phyloP scores from a whole-genome alignment of 768 basidiomycete genomes.

The Pleurotus platypus region DNA sequence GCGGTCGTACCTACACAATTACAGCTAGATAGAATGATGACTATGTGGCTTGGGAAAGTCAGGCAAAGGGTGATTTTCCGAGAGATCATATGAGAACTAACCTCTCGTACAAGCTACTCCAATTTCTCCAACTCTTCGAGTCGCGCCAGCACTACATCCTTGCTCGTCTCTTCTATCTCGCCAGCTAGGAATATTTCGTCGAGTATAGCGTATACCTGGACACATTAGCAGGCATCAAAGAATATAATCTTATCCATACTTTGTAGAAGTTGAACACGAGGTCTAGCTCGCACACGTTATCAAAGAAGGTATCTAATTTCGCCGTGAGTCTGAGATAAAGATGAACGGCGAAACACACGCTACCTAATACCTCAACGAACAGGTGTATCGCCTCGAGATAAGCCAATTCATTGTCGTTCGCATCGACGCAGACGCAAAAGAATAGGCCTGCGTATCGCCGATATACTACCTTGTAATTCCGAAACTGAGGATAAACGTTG shows the following conservation, averaged over 20 bases:
- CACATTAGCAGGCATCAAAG: background rate
- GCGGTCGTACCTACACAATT: background rate
- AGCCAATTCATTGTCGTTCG: conserved; percentile 96
- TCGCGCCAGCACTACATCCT: conserved; percentile 89
- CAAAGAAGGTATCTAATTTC: conserved; percentile 87
- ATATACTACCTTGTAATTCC: conserved; percentile 97
- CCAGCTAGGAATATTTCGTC: conserved; percentile 99
- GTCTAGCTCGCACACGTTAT: conserved; percentile 97
- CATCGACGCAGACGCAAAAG: conserved; percentile 97
- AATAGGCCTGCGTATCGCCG: conserved; percentile 96
- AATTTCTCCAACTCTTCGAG: conserved; percentile 92
- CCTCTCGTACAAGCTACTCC: conserved; percentile 44
- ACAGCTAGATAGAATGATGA: background rate
- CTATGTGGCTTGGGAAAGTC: background rate
- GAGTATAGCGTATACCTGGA: conserved; percentile 92
- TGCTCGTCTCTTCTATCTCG: conserved; percentile 97
- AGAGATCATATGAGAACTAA: background rate
- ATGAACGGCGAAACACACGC: conserved; percentile 20
- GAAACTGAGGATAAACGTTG: conserved; percentile 57
- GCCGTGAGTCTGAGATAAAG: background rate
- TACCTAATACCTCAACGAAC: conserved; percentile 96
- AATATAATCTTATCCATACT: conserved; percentile 33
- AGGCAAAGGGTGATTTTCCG: background rate
- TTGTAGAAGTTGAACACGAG: conserved; percentile 99
- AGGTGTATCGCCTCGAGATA: conserved; percentile 98